A percentile compares a stretch with the other conserved stretches of the same genome.
Evolutionary conservation across 2,329 filamentous ascomycete species (phyloP).

Genomic region (Phyllosticta paracitricarpa): DNA sequence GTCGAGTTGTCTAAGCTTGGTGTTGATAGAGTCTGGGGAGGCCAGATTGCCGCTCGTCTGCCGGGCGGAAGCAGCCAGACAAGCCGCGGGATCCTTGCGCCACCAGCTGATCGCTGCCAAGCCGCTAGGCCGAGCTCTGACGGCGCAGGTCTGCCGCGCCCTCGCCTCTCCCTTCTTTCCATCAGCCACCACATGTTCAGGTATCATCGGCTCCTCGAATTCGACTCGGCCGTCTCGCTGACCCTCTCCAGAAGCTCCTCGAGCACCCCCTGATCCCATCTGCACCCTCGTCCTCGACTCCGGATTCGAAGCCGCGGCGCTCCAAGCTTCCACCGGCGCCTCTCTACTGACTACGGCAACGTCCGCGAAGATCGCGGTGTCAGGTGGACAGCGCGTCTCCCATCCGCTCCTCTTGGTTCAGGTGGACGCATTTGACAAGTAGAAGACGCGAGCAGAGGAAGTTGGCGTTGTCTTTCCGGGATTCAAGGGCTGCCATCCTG

Average conservation of each 20-base stretch:
- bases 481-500: constrained; percentile 9
- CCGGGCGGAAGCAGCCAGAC: too few species aligned
- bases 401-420: not conserved
- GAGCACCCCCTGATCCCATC: not conserved
- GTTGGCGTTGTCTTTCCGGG: constrained; percentile 9
- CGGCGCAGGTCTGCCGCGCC: not conserved
- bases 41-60: constrained; percentile 8
- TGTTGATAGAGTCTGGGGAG: constrained; percentile 2
- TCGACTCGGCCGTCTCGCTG: not conserved
- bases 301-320: not conserved
- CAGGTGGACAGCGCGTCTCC: not conserved
- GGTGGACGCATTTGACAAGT: constrained; percentile 2
- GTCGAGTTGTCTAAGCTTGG: not conserved
- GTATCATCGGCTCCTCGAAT: not conserved
- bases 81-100: not conserved
- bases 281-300: not conserved
- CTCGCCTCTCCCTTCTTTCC: constrained; percentile 7
- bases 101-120: not conserved
- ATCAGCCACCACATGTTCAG: constrained; percentile 1
- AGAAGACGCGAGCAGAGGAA: constrained; percentile 3
- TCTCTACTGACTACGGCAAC: not conserved
- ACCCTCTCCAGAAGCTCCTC: not conserved
- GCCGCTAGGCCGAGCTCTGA: constrained; percentile 5
- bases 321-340: not conserved
- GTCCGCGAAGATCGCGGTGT: not conserved